Evolutionary conservation across 2,329 filamentous ascomycete genomes (phyloP).

Genomic region (Mycosphaerelloides madeirae): DNA sequence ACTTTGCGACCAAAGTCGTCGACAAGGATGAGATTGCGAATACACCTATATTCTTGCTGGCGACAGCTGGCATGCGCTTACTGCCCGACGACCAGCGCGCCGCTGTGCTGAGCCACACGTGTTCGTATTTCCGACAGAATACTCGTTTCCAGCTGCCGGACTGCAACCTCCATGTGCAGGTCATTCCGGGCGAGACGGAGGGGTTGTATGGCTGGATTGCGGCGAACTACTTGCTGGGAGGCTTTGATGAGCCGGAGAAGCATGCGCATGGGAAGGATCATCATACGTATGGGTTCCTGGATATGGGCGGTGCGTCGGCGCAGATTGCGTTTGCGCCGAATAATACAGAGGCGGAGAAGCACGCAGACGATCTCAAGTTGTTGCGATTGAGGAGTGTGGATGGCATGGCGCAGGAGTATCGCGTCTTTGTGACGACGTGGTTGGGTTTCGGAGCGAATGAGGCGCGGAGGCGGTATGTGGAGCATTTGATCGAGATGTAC

Average conservation of each 20-base stretch:
- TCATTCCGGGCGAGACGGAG: constrained; percentile 93
- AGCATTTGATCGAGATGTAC: constrained; percentile 65
- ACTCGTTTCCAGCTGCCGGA: constrained; percentile 85
- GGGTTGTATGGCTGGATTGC: constrained; percentile 97
- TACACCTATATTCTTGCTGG: constrained; percentile 91
- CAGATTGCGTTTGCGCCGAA: constrained; percentile 98
- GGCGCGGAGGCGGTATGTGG: constrained; percentile 79
- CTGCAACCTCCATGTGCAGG: constrained; percentile 82
- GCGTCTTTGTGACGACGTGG: constrained; percentile 94
- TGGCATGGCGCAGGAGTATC: constrained; percentile 72
- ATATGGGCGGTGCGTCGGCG: constrained; percentile 96
- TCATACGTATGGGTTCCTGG: constrained; percentile 92
- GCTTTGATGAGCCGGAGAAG: constrained; percentile 71
- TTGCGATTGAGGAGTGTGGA: constrained; percentile 79
- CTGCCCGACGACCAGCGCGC: constrained; percentile 69
- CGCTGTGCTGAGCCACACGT: constrained; percentile 70
- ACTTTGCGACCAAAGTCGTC: constrained; percentile 75
- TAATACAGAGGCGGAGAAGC: constrained; percentile 79
- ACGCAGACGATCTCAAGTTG: constrained; percentile 82
- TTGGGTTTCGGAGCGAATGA: constrained; percentile 95
- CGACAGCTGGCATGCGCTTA: constrained; percentile 90
- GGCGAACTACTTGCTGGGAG: constrained; percentile 88
- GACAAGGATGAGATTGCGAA: constrained; percentile 70
- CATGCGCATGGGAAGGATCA: constrained; percentile 82
- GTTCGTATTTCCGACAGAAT: constrained; percentile 70